Conservation (phyloP, 2,329 filamentous ascomycete species). For the Cordyceps militaris region DNA sequence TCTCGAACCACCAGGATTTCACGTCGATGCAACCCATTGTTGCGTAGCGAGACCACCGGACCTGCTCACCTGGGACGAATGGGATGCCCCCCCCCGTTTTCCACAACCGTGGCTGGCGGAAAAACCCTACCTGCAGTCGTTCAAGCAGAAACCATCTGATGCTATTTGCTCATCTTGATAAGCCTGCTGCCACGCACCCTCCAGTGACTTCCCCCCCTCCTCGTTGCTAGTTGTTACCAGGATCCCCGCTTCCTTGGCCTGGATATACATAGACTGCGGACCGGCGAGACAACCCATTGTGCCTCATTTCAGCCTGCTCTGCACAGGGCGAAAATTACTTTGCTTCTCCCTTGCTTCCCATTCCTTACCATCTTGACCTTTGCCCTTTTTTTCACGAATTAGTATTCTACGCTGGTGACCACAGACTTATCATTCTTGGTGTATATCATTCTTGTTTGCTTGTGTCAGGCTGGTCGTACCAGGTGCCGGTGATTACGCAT, state of each 20-base stretch:
- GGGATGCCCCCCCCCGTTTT: neutral
- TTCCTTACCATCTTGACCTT: neutral
- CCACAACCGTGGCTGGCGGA: neutral
- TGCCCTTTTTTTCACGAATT: no score
- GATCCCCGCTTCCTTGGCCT: slow-evolving; percentile 6
- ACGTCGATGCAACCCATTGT: neutral
- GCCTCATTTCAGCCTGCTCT: neutral
- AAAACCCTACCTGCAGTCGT: neutral
- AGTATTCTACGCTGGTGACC: no score
- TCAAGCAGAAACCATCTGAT: neutral
- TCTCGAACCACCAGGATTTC: slow-evolving; percentile 2
- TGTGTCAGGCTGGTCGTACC: slow-evolving; percentile 1
- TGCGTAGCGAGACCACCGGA: neutral
- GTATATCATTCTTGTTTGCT: neutral
- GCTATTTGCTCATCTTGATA: neutral
- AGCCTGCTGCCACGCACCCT: neutral
- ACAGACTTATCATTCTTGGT: neutral
- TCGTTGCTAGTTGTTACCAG: slow-evolving; percentile 10
- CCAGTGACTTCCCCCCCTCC: neutral
- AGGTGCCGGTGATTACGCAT: neutral
- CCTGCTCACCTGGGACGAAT: neutral
- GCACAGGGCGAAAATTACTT: neutral
- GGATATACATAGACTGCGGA: slow-evolving; percentile 2
- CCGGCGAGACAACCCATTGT: neutral
- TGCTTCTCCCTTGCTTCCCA: neutral